phyloP scores from a whole-genome alignment of 2,329 filamentous ascomycete genomes.

The Lecanicillium sp. region DNA sequence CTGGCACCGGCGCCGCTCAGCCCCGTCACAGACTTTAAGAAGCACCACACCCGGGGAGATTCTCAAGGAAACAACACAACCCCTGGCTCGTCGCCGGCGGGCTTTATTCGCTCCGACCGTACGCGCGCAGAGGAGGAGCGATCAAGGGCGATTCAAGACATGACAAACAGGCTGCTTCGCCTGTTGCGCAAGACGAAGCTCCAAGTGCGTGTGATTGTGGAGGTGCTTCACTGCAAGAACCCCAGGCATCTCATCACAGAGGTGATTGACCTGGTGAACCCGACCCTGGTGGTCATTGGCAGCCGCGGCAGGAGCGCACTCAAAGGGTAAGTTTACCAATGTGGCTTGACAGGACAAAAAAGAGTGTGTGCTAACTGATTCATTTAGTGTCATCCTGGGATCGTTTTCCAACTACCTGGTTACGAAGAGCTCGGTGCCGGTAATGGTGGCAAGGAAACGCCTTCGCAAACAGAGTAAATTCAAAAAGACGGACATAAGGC shows the following conservation, averaged over 20 bases:
- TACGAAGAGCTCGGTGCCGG: slow-evolving; percentile 90
- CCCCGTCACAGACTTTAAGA: slow-evolving; percentile 25
- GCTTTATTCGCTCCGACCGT: slow-evolving; percentile 39
- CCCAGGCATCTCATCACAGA: slow-evolving; percentile 94
- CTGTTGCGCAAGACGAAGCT: slow-evolving; percentile 83
- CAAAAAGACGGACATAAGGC: slow-evolving; percentile 57
- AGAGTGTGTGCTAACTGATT: slow-evolving; percentile 20
- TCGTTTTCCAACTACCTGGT: slow-evolving; percentile 98
- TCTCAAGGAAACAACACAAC: slow-evolving; percentile 19
- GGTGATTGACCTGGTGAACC: slow-evolving; percentile 88
- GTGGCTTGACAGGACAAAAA: neutral
- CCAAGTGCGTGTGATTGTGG: slow-evolving; percentile 87
- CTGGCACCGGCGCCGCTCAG: slow-evolving; percentile 20
- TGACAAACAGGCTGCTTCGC: slow-evolving; percentile 78
- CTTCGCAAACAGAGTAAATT: slow-evolving; percentile 81
- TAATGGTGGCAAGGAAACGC: slow-evolving; percentile 94
- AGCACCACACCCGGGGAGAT: slow-evolving; percentile 19
- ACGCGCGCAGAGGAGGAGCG: slow-evolving; percentile 69
- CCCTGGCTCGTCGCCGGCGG: slow-evolving; percentile 39
- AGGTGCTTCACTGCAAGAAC: slow-evolving; percentile 97
- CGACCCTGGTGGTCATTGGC: slow-evolving; percentile 87
- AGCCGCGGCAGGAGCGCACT: slow-evolving; percentile 85
- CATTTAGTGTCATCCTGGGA: slow-evolving; percentile 73
- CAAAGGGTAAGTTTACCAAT: slow-evolving; percentile 65
- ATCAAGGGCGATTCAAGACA: slow-evolving; percentile 69